Evolutionary conservation across 2,329 filamentous ascomycete genomes (phyloP).

Genomic region (Geosmithia morbida): DNA sequence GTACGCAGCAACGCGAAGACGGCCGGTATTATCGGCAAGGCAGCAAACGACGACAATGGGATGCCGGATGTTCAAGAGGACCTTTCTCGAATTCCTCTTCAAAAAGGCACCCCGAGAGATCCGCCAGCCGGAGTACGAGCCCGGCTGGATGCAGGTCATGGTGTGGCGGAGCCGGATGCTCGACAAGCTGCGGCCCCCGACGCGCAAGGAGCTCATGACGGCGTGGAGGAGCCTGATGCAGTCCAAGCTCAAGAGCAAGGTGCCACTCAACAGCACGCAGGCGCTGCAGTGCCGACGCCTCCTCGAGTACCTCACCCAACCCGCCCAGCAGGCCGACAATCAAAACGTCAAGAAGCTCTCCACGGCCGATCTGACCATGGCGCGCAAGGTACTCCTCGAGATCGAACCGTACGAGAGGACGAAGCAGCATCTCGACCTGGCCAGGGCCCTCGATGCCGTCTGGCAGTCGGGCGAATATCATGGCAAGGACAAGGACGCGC

Average conservation of each 20-base stretch:
- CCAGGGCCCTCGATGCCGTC: conserved; percentile 24
- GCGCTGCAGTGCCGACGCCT: conserved; percentile 41
- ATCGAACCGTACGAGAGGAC: conserved; percentile 26
- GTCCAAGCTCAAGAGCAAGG: conserved; percentile 30
- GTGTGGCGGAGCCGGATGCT: conserved; percentile 49
- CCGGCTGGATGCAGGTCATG: conserved; percentile 58
- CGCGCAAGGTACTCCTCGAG: conserved; percentile 26
- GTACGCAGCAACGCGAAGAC: conserved; percentile 14
- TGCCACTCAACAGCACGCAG: conserved; percentile 50
- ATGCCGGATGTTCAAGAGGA: conserved; percentile 14
- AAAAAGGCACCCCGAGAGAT: conserved; percentile 42
- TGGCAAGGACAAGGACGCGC: conserved; percentile 6
- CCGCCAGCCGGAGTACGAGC: conserved; percentile 49
- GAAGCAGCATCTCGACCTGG: conserved; percentile 31
- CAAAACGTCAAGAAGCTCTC: conserved; percentile 15
- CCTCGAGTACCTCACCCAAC: conserved; percentile 41
- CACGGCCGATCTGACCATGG: conserved; percentile 26
- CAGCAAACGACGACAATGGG: conserved; percentile 4
- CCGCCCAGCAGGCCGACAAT: conserved; percentile 10
- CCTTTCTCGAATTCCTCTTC: conserved; percentile 48
- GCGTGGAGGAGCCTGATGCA: conserved; percentile 53
- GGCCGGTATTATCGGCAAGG: conserved; percentile 4
- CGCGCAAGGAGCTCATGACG: conserved; percentile 43
- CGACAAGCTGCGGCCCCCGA: conserved; percentile 50
- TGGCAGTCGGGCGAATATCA: conserved; percentile 7